Evolutionary conservation across 2,329 filamentous ascomycete genomes (phyloP), one percentile per base, ranked within the genome.

Genomic region (Colletotrichum paranaense): DNA sequence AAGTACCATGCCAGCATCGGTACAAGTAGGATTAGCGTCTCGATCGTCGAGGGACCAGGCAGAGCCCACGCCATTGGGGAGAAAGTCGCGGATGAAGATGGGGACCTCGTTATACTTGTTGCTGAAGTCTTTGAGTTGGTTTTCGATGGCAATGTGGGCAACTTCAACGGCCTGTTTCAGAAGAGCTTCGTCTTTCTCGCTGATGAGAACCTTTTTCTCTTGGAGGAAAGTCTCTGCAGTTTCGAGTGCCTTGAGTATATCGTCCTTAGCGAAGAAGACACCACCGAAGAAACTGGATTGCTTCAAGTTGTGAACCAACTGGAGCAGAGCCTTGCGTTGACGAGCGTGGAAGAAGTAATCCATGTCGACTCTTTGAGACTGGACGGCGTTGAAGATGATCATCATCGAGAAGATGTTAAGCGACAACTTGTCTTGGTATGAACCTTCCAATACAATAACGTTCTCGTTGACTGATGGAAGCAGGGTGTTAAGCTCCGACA

Each of bases 291-390:
- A 97, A 62, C 93, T 94, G 7, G 94, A 92, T 78, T 97, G 93
- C 22, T 94, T 90, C 57, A 98, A 82, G 78, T 98, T 98, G 68
- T 88, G 88, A 5, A 97, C 92, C 2, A 97, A 85, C 66, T 90
- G 86, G 30, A 92, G 84, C 14, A 97, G 84, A 52, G 88, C 87
- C 74, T 91, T 92, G 35, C 89, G 85, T 77, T 95, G 95, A 14
- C 88, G 91, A 0, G 90, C 89, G 77, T 98, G 93, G 77, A 98
- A 98, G 75, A 98, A 92, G 79, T 98, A 98, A 80, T 98, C 95
- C 68, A 90, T 86, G 77, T 96, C 96, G 0, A 89, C 91, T 12
- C 95, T 88, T 79, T 98, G 94, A 5, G 95, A 98, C 28, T 95
- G 95, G 1, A 98, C 91, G 0, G 95, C 92, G 79, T 98, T 98